Percentiles rank a stretch among this genome's conserved stretches.
Evolutionary conservation across 2,329 filamentous ascomycete genomes (phyloP).

Genomic region (Sporothrix phasma): DNA sequence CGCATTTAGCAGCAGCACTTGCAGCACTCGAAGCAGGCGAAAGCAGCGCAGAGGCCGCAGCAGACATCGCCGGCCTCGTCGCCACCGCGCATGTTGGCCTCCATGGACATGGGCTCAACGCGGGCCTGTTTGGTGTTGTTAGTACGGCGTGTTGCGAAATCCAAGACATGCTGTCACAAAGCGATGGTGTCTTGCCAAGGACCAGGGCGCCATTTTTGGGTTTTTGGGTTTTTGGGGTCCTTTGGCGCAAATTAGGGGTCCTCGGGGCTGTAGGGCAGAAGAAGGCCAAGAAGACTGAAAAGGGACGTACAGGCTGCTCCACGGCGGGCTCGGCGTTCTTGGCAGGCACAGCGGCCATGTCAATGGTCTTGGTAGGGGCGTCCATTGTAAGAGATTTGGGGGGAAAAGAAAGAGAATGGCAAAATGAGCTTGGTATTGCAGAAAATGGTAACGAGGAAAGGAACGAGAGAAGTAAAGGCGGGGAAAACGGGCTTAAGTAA

Average conservation of each 20-base stretch:
- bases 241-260: not conserved
- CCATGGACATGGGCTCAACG: slow-evolving; percentile 21
- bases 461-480: not conserved
- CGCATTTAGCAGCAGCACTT: slow-evolving; percentile 18
- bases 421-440: not conserved
- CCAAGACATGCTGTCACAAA: not conserved
- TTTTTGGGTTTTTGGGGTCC: not conserved
- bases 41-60: slow-evolving; percentile 23
- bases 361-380: slow-evolving; percentile 17
- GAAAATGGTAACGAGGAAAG: not conserved
- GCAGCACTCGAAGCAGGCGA: slow-evolving; percentile 21
- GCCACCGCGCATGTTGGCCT: slow-evolving; percentile 22
- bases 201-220: no score
- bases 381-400: slow-evolving; percentile 16
- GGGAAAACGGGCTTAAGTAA: slow-evolving; percentile 7
- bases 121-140: slow-evolving; percentile 11
- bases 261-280: not conserved
- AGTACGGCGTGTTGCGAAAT: no score
- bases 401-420: not conserved
- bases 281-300: not conserved
- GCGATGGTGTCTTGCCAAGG: no score
- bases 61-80: slow-evolving; percentile 21
- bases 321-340: slow-evolving; percentile 20
- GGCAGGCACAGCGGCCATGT: slow-evolving; percentile 19
- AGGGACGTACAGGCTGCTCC: slow-evolving; percentile 23